These are phyloP conservation scores for Xylariaceae sp. DNA, from an alignment of 2,329 filamentous ascomycete genomes.

Conservation along the genomic window DNA sequence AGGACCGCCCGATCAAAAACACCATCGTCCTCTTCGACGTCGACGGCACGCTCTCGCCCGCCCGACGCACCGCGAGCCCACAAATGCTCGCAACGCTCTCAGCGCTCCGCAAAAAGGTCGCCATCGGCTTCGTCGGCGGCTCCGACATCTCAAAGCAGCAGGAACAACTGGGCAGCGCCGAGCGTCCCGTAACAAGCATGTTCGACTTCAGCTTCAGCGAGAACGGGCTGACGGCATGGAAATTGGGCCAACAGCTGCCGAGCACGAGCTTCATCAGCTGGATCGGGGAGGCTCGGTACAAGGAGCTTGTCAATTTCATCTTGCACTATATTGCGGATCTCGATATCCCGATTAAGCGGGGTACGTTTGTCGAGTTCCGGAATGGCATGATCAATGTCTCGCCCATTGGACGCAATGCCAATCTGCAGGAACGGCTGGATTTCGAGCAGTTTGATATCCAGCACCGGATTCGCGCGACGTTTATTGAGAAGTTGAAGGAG, in stretches of 20 bases:
- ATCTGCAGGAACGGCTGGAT: conserved; percentile 69
- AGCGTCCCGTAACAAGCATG: conserved; percentile 67
- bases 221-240: conserved; percentile 90
- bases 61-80: conserved; percentile 66
- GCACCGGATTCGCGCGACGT: conserved; percentile 67
- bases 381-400: conserved; percentile 89
- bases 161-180: conserved; percentile 76
- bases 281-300: conserved; percentile 80
- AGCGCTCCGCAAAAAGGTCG: conserved; percentile 75
- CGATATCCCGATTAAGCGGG: conserved; percentile 76
- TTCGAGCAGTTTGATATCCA: conserved; percentile 77
- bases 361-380: conserved; percentile 82
- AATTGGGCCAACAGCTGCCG: conserved; percentile 68
- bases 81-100: conserved; percentile 81
- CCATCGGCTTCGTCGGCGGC: conserved; percentile 89
- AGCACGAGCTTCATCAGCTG: conserved; percentile 85
- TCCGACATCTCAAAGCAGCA: conserved; percentile 91
- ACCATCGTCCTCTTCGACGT: conserved; percentile 96
- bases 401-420: conserved; percentile 82
- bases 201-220: conserved; percentile 99
- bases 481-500: conserved; percentile 72
- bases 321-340: conserved; percentile 81
- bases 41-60: conserved; percentile 82
- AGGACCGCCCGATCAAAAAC: conserved; percentile 81
- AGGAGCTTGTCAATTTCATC: conserved; percentile 68